Evolutionary conservation across 306 rosid genomes (phyloP).

Genomic region (Geum urbanum): DNA sequence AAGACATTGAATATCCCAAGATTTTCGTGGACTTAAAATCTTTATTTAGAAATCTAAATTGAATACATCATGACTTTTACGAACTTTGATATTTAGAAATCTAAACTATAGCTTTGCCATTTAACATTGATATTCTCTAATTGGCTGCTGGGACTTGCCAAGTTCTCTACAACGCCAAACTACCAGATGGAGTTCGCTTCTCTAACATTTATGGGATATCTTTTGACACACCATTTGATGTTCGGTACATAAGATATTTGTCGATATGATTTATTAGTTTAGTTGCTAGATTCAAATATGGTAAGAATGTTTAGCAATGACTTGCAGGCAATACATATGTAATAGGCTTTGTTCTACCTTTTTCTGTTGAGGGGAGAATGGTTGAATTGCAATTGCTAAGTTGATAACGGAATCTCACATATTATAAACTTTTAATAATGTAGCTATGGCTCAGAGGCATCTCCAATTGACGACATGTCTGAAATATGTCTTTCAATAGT

Average conservation of each 20-base stretch:
- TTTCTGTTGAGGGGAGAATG: background rate
- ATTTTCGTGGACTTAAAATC: no score
- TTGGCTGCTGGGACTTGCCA: slow-evolving; percentile 72
- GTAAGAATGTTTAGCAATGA: background rate
- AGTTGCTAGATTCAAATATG: no score
- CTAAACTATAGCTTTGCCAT: slow-evolving; percentile 61
- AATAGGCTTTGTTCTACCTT: background rate
- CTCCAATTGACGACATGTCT: slow-evolving; percentile 76
- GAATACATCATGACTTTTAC: no score
- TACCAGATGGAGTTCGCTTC: slow-evolving; percentile 77
- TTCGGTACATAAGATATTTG: slow-evolving; percentile 58
- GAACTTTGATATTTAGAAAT: no score
- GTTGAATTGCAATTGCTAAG: background rate
- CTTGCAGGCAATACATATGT: background rate
- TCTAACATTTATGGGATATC: slow-evolving; percentile 82
- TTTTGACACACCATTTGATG: slow-evolving; percentile 78
- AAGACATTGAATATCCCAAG: no score
- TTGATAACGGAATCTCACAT: slow-evolving; percentile 25
- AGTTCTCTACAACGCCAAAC: slow-evolving; percentile 48
- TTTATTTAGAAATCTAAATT: no score
- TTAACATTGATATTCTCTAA: slow-evolving; percentile 58
- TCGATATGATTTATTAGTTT: background rate
- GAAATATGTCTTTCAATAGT: slow-evolving; percentile 78
- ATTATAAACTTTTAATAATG: slow-evolving; percentile 24
- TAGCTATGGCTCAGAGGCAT: slow-evolving; percentile 80